Base-by-base conservation (phyloP, 352 stramenopile genomes). In the Saprolegnia diclina region DNA sequence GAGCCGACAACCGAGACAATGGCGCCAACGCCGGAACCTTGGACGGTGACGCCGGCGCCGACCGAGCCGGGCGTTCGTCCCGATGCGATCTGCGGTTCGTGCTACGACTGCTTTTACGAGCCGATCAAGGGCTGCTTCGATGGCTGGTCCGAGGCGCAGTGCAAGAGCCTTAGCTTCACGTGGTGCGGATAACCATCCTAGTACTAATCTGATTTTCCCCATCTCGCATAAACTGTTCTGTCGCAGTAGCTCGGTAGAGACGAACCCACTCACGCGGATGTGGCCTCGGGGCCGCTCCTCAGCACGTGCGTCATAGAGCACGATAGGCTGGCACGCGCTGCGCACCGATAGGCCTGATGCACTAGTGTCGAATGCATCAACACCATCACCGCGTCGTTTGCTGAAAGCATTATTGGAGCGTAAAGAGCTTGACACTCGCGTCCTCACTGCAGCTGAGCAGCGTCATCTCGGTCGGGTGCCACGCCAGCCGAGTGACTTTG, bases 401-500 rank as follows among this genome's bases (percentile, higher is more conserved):
- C n/a, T n/a, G n/a, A n/a, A n/a, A n/a, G n/a, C 21, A 54, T 54
- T 54, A 54, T 29, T 54, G n/a, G 5, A 54, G 24, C 35, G n/a
- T 11, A 0, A 61, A 56, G 19, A 61, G n/a, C 40, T 38, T 35
- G 24, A 68, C n/a, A 22, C 42, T 57, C 5, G 45, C 14, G 46
- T 69, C 63, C 7, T 7, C 37, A 52, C 63, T 69, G 19, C 19
- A 26, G 1, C 22, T 63, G 10, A 55, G 29, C 18, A 69, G 6
- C 11, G 50, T 18, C 13, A 29, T 5, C 5, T 14, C 21, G 13
- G 32, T 62, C 11, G 63, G 63, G 32, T 69, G 63, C 84, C 84
- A 92, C 0, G 74, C 71, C 4, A 92, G 72, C 13, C 81, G 79
- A 22, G 76, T 76, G 62, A 90, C 67, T 0, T 77, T 72, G 7